These are phyloP conservation scores for Kodamaea alishanica DNA, from an alignment of 1,139 yeast genomes.

Conservation along the genomic window DNA sequence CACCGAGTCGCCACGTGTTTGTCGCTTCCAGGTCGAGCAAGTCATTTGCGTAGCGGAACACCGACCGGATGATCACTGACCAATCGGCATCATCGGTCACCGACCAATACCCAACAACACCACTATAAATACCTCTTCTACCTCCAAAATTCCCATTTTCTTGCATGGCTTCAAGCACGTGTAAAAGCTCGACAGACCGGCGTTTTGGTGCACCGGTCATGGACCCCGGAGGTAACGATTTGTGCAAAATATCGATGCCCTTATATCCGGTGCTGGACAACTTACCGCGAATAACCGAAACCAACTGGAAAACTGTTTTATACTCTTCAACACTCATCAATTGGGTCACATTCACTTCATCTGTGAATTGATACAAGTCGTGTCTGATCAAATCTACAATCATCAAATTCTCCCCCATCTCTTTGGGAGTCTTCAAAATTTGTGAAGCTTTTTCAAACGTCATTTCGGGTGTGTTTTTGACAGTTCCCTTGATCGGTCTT, in stretches of 20 bases:
- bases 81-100: slow-evolving; percentile 86
- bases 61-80: slow-evolving; percentile 90
- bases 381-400: slow-evolving; percentile 94
- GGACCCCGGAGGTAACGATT: slow-evolving; percentile 93
- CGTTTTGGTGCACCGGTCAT: slow-evolving; percentile 99
- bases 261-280: slow-evolving; percentile 40
- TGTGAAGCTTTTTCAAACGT: slow-evolving; percentile 56
- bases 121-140: slow-evolving; percentile 86
- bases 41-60: slow-evolving; percentile 62
- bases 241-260: slow-evolving; percentile 76
- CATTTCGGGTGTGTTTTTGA: slow-evolving; percentile 56
- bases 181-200: slow-evolving; percentile 81
- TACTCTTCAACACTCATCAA: slow-evolving; percentile 93
- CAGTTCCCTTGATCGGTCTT: slow-evolving; percentile 96
- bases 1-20: slow-evolving; percentile 80
- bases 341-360: slow-evolving; percentile 65
- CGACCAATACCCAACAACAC: slow-evolving; percentile 95
- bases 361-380: slow-evolving; percentile 72
- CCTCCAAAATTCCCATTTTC: slow-evolving; percentile 40
- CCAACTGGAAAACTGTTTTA: slow-evolving; percentile 84
- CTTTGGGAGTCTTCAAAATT: slow-evolving; percentile 81
- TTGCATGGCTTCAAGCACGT: slow-evolving; percentile 43
- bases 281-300: slow-evolving; percentile 78
- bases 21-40: slow-evolving; percentile 26
- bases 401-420: slow-evolving; percentile 94